phyloP scores from a whole-genome alignment of 768 basidiomycete genomes.

The Naganishia onofrii region DNA sequence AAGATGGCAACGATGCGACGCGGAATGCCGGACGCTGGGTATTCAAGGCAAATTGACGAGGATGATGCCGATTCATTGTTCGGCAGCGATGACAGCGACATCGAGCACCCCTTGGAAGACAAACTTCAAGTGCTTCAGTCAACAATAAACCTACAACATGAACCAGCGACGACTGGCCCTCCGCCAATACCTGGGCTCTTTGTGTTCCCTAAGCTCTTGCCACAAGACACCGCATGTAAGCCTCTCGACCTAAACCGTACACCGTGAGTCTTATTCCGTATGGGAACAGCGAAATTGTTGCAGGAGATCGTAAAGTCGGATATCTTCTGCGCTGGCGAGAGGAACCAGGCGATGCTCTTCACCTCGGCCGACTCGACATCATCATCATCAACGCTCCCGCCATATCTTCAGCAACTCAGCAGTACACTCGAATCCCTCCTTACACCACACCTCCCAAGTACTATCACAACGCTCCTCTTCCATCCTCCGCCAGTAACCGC shows the following conservation, averaged over 20 bases:
- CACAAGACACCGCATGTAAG: constrained; percentile 38
- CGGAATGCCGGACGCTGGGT: too few relatives aligned
- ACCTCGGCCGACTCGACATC: constrained; percentile 56
- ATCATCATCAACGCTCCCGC: background rate
- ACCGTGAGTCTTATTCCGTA: constrained; percentile 11
- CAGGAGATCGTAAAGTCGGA: constrained; percentile 36
- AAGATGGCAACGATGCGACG: too few relatives aligned
- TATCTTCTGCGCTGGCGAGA: constrained; percentile 46
- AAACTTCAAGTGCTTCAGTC: background rate
- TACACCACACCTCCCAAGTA: constrained; percentile 57
- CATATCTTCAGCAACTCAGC: constrained; percentile 58
- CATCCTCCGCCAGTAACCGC: background rate
- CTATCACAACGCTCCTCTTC: constrained; percentile 54
- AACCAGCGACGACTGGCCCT: constrained; percentile 14
- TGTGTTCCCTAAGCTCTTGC: constrained; percentile 38
- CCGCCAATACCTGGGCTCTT: constrained; percentile 46
- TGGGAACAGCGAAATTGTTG: constrained; percentile 34
- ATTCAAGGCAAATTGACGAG: background rate
- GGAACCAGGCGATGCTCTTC: constrained; percentile 88
- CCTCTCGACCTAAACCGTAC: background rate
- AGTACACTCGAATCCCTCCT: constrained; percentile 58
- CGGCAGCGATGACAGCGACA: background rate
- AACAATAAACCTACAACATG: background rate
- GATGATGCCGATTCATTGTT: constrained; percentile 11
- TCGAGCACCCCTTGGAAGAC: background rate